Conservation (phyloP, 495 filamentous ascomycete genomes). For the Polyplosphaeria fusca region DNA sequence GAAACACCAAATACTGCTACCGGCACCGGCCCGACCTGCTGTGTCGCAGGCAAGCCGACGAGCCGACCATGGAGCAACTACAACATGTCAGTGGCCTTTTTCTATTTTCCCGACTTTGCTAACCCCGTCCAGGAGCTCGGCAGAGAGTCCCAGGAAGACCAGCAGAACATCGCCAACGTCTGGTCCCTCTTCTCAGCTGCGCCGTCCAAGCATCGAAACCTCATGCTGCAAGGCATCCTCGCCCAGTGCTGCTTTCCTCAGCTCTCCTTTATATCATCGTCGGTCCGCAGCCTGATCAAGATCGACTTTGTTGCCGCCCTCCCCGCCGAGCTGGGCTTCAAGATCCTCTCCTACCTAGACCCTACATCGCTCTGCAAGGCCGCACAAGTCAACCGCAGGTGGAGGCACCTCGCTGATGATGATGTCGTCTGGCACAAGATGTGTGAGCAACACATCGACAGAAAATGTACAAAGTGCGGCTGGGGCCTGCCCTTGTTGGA, state of each 20-base stretch:
- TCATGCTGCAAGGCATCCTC: slow-evolving; percentile 94
- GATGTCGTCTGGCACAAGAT: slow-evolving; percentile 98
- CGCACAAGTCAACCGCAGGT: slow-evolving; percentile 86
- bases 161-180: slow-evolving; percentile 90
- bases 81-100: slow-evolving; percentile 63
- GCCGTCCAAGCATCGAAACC: slow-evolving; percentile 83
- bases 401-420: slow-evolving; percentile 85
- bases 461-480: slow-evolving; percentile 95
- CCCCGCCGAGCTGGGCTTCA: slow-evolving; percentile 86
- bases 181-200: slow-evolving; percentile 98
- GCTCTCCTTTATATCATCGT: slow-evolving; percentile 82
- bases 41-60: slow-evolving; percentile 86
- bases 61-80: slow-evolving; percentile 90
- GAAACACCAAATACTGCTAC: slow-evolving; percentile 91
- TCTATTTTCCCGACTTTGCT: slow-evolving; percentile 18
- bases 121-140: slow-evolving; percentile 63
- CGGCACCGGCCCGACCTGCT: slow-evolving; percentile 91
- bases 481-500: slow-evolving; percentile 91
- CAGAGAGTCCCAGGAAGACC: slow-evolving; percentile 73
- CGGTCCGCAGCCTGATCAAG: slow-evolving; percentile 85
- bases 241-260: slow-evolving; percentile 97
- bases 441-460: slow-evolving; percentile 97
- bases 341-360: slow-evolving; percentile 88
- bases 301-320: slow-evolving; percentile 92
- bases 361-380: slow-evolving; percentile 96